A percentile compares a stretch with the other conserved stretches of the same genome.
These are phyloP conservation scores for Sarocladium oryzae DNA, from an alignment of 2,329 filamentous ascomycete genomes.

Conservation along the genomic window DNA sequence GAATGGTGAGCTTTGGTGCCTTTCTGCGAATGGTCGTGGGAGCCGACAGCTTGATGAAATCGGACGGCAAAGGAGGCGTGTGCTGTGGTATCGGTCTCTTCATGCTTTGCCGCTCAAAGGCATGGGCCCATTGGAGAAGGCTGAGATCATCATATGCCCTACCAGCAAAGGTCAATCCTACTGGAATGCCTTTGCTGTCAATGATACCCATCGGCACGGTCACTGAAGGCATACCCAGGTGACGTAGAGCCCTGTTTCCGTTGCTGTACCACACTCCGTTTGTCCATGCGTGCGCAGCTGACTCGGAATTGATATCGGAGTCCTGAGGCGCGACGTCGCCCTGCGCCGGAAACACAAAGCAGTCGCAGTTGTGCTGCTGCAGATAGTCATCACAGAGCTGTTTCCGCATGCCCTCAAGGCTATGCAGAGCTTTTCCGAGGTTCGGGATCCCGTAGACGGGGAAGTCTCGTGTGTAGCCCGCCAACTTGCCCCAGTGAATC, in stretches of 20 bases:
- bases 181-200: neutral
- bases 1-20: neutral
- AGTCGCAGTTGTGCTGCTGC: constrained; percentile 32
- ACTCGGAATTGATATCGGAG: constrained; percentile 29
- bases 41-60: constrained; percentile 9
- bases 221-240: neutral
- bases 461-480: constrained; percentile 14
- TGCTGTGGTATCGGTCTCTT: constrained; percentile 10
- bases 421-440: constrained; percentile 33
- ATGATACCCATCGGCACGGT: neutral
- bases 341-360: constrained; percentile 41
- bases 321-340: constrained; percentile 44
- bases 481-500: constrained; percentile 17
- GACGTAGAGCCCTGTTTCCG: neutral
- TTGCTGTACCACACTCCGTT: constrained; percentile 27
- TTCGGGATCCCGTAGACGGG: constrained; percentile 35
- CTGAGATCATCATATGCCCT: constrained; percentile 10
- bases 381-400: constrained; percentile 46
- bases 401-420: constrained; percentile 42
- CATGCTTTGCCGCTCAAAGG: constrained; percentile 12
- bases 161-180: neutral
- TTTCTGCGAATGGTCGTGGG: neutral
- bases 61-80: constrained; percentile 11
- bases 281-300: constrained; percentile 14
- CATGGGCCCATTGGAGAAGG: constrained; percentile 11